Evolutionary conservation across 1,139 yeast genomes (phyloP), one percentile per base, ranked within the genome.

Genomic region (Saccharomyces hybrid): DNA sequence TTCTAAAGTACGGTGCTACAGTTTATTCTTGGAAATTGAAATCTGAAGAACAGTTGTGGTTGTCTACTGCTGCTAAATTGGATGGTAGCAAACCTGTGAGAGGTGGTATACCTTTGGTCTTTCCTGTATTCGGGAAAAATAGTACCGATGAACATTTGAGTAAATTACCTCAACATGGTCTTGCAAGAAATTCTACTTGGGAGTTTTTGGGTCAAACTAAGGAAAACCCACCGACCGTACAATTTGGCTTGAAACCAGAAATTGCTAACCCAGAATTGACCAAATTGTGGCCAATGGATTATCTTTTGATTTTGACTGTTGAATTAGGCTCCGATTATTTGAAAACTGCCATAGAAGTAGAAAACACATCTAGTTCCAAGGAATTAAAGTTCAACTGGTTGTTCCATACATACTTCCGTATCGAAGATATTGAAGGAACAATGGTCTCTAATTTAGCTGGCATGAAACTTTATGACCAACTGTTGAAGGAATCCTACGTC

Each of bases 51-150:
- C 91, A 86, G 71, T 71, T 85, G 51, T 85, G 87, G 85, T 68
- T 85, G 47, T 81, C 87, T 8, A 72, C 75, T 13, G 93, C 82
- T 48, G 96, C 98, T 52, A 81, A 83, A 63, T 74, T 91, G 58
- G 98, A 93, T 65, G 97, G 97, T 4, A 73, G 91, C 51, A 88
- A 86, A 68, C 95, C 98, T 1, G 97, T 93, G 28, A 81, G 99
- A 67, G 99, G 99, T 57, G 99, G 99, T 51, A 88, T 93, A 53
- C 99, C 99, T 11, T 76, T 93, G 31, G 98, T 91, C 2, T 93
- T 93, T 78, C 99, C 98, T 1, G 84, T 90, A 7, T 93, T 93
- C 71, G 98, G 99, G 56, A 89, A 88, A 68, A 79, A 83, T 27
- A 68, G 73, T n/a, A 63, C 73, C 23, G 68, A 66, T 53, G 65